Conservation (phyloP, 2,329 filamentous ascomycete genomes). For the Aspergillus sp. region DNA sequence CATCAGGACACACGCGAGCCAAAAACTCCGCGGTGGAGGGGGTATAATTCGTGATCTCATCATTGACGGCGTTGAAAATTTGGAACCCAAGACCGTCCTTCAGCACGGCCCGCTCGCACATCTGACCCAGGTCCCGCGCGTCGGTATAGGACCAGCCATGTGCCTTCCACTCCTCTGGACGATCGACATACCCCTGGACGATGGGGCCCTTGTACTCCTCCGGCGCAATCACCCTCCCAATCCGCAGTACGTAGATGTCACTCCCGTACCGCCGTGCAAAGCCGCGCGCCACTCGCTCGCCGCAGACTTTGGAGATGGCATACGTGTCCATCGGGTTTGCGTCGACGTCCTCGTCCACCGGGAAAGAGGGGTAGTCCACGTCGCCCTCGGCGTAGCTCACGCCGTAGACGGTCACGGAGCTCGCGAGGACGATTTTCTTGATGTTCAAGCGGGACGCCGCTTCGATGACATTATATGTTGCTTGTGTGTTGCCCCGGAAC, state of each 20-base stretch:
- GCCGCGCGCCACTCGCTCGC: slow-evolving; percentile 55
- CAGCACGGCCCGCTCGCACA: slow-evolving; percentile 56
- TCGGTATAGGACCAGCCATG: slow-evolving; percentile 66
- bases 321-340: slow-evolving; percentile 62
- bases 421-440: slow-evolving; percentile 61
- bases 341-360: slow-evolving; percentile 58
- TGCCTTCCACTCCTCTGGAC: slow-evolving; percentile 51
- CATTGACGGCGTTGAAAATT: slow-evolving; percentile 63
- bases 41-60: slow-evolving; percentile 55
- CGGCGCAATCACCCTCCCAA: slow-evolving; percentile 61
- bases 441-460: slow-evolving; percentile 61
- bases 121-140: slow-evolving; percentile 60
- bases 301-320: slow-evolving; percentile 59
- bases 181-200: slow-evolving; percentile 37
- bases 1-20: slow-evolving; percentile 48
- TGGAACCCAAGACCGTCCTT: slow-evolving; percentile 57
- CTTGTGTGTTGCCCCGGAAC: slow-evolving; percentile 54
- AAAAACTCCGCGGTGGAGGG: slow-evolving; percentile 54
- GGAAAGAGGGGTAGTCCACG: slow-evolving; percentile 57
- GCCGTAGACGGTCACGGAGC: slow-evolving; percentile 59
- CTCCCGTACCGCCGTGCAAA: slow-evolving; percentile 54
- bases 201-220: slow-evolving; percentile 28
- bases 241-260: slow-evolving; percentile 61
- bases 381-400: slow-evolving; percentile 61
- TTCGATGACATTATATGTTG: slow-evolving; percentile 63